phyloP scores from a whole-genome alignment of 495 filamentous ascomycete species.

The Lophium mytilinum region DNA sequence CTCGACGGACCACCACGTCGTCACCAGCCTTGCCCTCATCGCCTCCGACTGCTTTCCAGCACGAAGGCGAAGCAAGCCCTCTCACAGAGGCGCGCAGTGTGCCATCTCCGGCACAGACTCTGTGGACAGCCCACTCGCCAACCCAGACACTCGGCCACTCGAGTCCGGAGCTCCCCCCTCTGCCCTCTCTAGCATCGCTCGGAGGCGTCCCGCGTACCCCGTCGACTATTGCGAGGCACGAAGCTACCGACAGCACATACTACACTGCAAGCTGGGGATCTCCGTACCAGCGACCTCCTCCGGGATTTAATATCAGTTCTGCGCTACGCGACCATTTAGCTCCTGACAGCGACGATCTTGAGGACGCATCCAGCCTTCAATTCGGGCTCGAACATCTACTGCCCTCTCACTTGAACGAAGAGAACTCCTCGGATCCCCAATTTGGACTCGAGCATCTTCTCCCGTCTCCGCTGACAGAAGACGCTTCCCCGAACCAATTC shows the following conservation, averaged over 20 bases:
- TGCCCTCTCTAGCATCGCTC: conserved; percentile 18
- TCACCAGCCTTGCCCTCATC: conserved; percentile 23
- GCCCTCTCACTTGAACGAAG: conserved; percentile 15
- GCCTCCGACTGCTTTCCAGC: conserved; percentile 16
- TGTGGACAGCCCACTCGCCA: conserved; percentile 26
- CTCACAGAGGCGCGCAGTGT: conserved; percentile 18
- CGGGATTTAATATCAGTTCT: conserved; percentile 19
- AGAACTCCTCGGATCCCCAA: conserved; percentile 19
- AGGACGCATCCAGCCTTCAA: conserved; percentile 28
- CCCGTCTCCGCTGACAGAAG: conserved; percentile 12
- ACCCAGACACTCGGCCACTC: conserved; percentile 27
- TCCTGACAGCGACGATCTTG: conserved; percentile 28
- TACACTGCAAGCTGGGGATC: conserved; percentile 38
- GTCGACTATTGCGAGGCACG: conserved; percentile 17
- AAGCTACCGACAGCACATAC: conserved; percentile 25
- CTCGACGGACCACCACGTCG: conserved; percentile 22
- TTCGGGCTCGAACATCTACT: conserved; percentile 33
- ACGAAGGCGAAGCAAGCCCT: conserved; percentile 11
- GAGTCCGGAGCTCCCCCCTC: conserved; percentile 27
- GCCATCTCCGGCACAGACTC: conserved; percentile 26
- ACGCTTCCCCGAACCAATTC: conserved; percentile 22
- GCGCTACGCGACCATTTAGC: conserved; percentile 1
- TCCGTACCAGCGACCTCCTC: conserved; percentile 31
- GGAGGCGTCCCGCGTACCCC: conserved; percentile 19
- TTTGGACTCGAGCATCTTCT: conserved; percentile 31